Conservation (phyloP, 768 basidiomycete genomes). For the Boletus speciosus region DNA sequence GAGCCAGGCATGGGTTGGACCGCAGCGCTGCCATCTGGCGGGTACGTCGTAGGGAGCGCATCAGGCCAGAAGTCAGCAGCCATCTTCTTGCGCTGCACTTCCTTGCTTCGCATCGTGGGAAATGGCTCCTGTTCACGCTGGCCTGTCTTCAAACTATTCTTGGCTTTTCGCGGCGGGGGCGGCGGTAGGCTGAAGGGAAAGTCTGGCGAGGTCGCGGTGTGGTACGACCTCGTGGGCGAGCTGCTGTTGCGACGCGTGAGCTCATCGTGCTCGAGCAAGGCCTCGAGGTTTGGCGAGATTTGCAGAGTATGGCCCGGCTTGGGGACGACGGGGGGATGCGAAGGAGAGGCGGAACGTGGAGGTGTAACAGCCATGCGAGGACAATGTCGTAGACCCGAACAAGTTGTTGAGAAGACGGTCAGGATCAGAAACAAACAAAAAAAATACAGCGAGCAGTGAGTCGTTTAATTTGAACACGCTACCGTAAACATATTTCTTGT, state of each 20-base stretch:
- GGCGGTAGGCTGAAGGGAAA: slow-evolving; percentile 30
- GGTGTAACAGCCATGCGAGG: slow-evolving; percentile 22
- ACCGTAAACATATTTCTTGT: neutral
- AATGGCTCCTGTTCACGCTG: slow-evolving; percentile 15
- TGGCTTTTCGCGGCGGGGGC: slow-evolving; percentile 32
- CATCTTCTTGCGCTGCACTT: slow-evolving; percentile 13
- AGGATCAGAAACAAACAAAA: neutral
- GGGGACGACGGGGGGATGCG: neutral
- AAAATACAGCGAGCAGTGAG: neutral
- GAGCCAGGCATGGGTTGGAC: slow-evolving; percentile 4
- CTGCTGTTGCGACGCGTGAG: slow-evolving; percentile 35
- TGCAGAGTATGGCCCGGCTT: slow-evolving; percentile 31
- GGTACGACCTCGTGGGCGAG: slow-evolving; percentile 20
- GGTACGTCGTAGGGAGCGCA: slow-evolving; percentile 5
- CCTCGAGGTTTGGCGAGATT: slow-evolving; percentile 60
- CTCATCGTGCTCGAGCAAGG: slow-evolving; percentile 56
- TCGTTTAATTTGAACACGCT: slow-evolving; percentile 22
- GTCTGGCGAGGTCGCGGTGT: slow-evolving; percentile 10
- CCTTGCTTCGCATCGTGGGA: slow-evolving; percentile 16
- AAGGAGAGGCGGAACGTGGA: slow-evolving; percentile 21
- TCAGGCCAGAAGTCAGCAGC: slow-evolving; percentile 26
- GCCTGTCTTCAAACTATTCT: slow-evolving; percentile 9
- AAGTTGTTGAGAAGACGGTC: neutral
- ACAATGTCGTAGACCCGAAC: neutral
- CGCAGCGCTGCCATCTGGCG: neutral